Evolutionary conservation across 2,329 filamentous ascomycete species (phyloP), one percentile per base, ranked within the genome.

Genomic region (Calonectria pseudoreteaudii): DNA sequence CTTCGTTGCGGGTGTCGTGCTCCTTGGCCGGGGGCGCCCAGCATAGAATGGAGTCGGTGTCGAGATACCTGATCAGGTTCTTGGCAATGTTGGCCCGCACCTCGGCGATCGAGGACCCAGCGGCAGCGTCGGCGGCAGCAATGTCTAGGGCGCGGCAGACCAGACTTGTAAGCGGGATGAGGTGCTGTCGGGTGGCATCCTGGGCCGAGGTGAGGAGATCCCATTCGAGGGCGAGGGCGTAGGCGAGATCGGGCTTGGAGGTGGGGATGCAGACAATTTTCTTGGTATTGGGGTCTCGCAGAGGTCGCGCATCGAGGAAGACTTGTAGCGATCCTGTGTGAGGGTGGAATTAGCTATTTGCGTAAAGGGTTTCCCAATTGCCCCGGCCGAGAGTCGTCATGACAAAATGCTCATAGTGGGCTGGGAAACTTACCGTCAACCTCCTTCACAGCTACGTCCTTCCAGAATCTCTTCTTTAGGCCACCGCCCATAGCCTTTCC

Each of bases 201-300:
- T 96, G 93, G 3, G 94, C 92, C 18, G 94, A 94, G 30, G 93
- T 90, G 74, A 99, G 90, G 64, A 93, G 88, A 83, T 98, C 96
- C 97, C 97, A 99, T 87, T 99, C 97, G 56, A 97, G 86, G 4
- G 96, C 97, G 75, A 99, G 92, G 71, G 95, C 94, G 56, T 93
- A 90, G 30, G 96, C 96, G 49, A 98, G 93, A 80, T 95, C 91
- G 38, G 92, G 92, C 86, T 98, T 98, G 71, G 89, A 90, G 2
- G 86, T 80, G 0, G 97, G 96, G 34, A 98, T 81, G 2, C 89
- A 91, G 79, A 99, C 88, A 76, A 95, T 88, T 50, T 90, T 82
- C 82, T 96, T 95, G 68, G 92, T 92, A 73, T 91, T 89, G 0
- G 93, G 94, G 66, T 94, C 95, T 75, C 96, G 93, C 74, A 99